Base-by-base conservation (phyloP, 495 filamentous ascomycete genomes). In the Neurospora sp. region DNA sequence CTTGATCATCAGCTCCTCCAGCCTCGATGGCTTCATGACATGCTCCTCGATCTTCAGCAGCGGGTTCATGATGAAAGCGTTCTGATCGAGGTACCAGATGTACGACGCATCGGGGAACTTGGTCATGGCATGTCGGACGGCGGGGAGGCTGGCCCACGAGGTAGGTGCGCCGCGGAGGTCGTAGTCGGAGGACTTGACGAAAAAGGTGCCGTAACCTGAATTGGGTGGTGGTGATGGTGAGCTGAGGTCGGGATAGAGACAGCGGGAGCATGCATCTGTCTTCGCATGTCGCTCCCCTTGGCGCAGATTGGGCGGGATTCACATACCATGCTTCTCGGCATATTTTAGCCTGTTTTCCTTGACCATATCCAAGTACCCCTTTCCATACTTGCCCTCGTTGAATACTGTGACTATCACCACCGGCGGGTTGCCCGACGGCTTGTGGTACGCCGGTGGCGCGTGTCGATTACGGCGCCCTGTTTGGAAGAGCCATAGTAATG, bases 1-100 rank as follows among this genome's bases (percentile, higher is more conserved):
- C 78, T 90, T 90, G 71, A 93, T 86, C 93, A 97, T 97, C 71
- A 93, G 74, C n/a, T 83, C 85, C 77, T 94, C 91, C 39, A 99
- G 87, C 44, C 82, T 86, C 73, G 83, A 82, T 39, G 87, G 83
- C 20, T 87, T 82, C 80, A 96, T 87, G 65, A 98, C 81, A 75
- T 95, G 89, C 6, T 87, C 84, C 71, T 91, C 86, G 47, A 98
- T 84, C 73, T 91, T 85, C 38, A 86, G 81, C 59, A 73, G 68
- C 0, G 93, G 93, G 81, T 96, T 93, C 94, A 97, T 97, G 81
- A 99, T 93, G 59, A 97, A 85, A 68, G 93, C 89, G 77, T 94
- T 88, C 68, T 90, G 86, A 72, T 93, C 92, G 3, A 98, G 90
- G 78, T 90, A 91, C 88, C 94, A 98, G 83, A 98, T 88, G 77